Conservation (phyloP, 2,329 filamentous ascomycete species). For the Coniochaeta prunicola region DNA sequence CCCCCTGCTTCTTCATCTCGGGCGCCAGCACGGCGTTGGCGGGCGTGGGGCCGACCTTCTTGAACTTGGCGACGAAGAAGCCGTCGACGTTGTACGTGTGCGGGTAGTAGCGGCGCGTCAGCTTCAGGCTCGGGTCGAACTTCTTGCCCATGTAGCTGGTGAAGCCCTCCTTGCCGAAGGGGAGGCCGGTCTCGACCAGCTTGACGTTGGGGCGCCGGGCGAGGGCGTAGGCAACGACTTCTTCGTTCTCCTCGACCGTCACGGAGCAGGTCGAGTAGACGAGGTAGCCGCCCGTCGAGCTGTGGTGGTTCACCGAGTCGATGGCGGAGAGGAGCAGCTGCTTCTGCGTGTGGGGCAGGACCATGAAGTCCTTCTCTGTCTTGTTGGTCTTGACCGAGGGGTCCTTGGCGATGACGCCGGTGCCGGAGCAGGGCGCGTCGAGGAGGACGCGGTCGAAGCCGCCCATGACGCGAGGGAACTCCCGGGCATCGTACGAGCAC, state of each 20-base stretch:
- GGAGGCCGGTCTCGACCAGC: conserved; percentile 83
- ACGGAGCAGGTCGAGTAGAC: conserved; percentile 97
- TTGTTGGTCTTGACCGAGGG: conserved; percentile 97
- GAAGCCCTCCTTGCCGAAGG: conserved; percentile 91
- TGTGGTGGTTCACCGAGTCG: conserved; percentile 85
- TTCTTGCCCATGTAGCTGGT: conserved; percentile 83
- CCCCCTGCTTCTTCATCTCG: conserved; percentile 5
- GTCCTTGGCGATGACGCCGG: conserved; percentile 96
- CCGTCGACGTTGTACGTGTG: conserved; percentile 93
- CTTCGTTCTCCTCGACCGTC: conserved; percentile 71
- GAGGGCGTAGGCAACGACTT: conserved; percentile 76
- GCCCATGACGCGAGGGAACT: conserved; percentile 90
- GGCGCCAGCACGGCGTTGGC: conserved; percentile 38
- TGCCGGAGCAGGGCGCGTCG: conserved; percentile 92
- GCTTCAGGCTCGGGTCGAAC: conserved; percentile 77
- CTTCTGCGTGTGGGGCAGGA: conserved; percentile 89
- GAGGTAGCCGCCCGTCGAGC: conserved; percentile 89
- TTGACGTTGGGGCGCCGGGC: conserved; percentile 88
- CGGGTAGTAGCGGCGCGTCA: conserved; percentile 81
- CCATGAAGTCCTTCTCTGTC: conserved; percentile 89
- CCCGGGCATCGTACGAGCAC: conserved; percentile 88
- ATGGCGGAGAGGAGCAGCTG: conserved; percentile 89
- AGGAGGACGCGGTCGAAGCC: conserved; percentile 93
- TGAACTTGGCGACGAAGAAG: conserved; percentile 97
- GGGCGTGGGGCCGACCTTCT: conserved; percentile 78